Evolutionary conservation across 441 rosid species (phyloP).

Genomic region (Euphorbia celastroides): DNA sequence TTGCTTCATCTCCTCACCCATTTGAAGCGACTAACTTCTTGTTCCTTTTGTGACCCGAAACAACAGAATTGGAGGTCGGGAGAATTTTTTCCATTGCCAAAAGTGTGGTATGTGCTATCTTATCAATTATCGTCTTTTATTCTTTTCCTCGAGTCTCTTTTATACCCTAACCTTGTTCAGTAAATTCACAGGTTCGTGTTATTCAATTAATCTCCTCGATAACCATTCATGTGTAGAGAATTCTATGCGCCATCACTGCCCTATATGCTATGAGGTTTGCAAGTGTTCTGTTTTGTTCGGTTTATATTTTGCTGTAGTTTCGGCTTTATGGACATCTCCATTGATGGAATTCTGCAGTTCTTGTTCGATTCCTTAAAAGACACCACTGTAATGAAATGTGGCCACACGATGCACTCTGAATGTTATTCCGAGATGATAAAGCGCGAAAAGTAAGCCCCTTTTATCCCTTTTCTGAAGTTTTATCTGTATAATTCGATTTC

Average conservation of each 20-base stretch:
- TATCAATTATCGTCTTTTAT: not conserved
- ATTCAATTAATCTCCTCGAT: slow-evolving; percentile 46
- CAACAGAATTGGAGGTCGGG: slow-evolving; percentile 78
- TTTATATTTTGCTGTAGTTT: not conserved
- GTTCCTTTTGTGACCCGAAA: slow-evolving; percentile 2
- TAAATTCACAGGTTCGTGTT: slow-evolving; percentile 65
- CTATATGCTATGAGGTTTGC: slow-evolving; percentile 83
- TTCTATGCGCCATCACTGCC: slow-evolving; percentile 96
- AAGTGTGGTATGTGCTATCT: slow-evolving; percentile 61
- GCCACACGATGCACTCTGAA: slow-evolving; percentile 92
- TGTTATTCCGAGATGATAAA: slow-evolving; percentile 77
- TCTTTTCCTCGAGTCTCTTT: not conserved
- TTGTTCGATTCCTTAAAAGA: slow-evolving; percentile 90
- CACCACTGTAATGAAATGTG: slow-evolving; percentile 92
- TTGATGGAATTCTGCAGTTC: slow-evolving; percentile 44
- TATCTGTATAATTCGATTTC: not conserved
- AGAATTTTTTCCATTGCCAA: slow-evolving; percentile 82
- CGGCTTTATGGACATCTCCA: slow-evolving; percentile 8
- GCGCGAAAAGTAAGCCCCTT: slow-evolving; percentile 62
- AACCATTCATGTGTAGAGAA: slow-evolving; percentile 90
- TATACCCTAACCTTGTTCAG: not conserved
- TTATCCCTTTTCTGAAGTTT: too few species aligned
- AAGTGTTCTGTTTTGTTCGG: slow-evolving; percentile 11
- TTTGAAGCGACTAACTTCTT: not conserved
- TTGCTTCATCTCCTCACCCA: not conserved